Evolutionary conservation across 805 yeast genomes (phyloP).

Genomic region (Monosporozyma solicola): DNA sequence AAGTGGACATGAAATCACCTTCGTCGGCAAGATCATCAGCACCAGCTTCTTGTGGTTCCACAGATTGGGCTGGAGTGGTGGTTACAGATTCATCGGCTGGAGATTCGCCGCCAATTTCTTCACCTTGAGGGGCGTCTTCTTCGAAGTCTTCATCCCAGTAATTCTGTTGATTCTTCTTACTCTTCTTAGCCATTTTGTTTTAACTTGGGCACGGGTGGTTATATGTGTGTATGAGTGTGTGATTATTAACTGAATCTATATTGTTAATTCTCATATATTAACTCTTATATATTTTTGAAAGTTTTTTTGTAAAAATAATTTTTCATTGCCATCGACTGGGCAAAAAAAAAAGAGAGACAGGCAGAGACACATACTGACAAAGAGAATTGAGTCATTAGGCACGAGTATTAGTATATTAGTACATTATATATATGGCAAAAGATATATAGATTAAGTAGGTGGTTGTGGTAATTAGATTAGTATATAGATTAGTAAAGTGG

Average conservation of each 20-base stretch:
- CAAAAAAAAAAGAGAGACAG: too few species aligned
- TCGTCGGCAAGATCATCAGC: conserved; percentile 39
- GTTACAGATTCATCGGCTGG: conserved; percentile 15
- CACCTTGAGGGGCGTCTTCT: conserved; percentile 41
- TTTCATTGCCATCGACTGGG: background rate
- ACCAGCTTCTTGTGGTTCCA: conserved; percentile 24
- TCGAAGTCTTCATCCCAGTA: conserved; percentile 74
- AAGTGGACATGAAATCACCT: conserved; percentile 73
- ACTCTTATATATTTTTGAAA: background rate
- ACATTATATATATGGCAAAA: background rate
- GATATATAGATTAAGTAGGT: background rate
- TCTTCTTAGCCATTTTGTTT: conserved; percentile 37
- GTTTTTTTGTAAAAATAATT: background rate
- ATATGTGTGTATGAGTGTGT: background rate
- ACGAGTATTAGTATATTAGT: background rate
- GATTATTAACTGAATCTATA: background rate
- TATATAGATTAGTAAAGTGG: background rate
- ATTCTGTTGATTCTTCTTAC: conserved; percentile 63
- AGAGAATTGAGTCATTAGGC: background rate
- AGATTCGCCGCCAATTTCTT: conserved; percentile 38
- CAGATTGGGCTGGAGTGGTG: conserved; percentile 8
- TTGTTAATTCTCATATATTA: background rate
- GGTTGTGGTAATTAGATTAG: background rate
- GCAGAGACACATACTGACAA: too few species aligned
- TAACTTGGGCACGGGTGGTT: too few species aligned